phyloP scores from a whole-genome alignment of 2,329 filamentous ascomycete genomes.

The Periconia sp. region DNA sequence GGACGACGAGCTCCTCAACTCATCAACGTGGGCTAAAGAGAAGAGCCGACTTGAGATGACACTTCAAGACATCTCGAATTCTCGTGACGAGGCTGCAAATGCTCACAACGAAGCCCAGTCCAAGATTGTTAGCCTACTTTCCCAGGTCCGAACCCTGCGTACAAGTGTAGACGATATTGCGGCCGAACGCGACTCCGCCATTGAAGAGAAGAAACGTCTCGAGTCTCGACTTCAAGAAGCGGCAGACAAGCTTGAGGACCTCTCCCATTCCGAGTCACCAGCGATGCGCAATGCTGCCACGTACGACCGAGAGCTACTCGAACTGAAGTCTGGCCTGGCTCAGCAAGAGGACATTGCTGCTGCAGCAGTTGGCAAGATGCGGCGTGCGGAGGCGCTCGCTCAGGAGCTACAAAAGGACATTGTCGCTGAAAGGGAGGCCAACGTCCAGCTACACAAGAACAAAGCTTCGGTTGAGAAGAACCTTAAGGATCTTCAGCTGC shows the following conservation, averaged over 20 bases:
- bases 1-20: conserved; percentile 98
- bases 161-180: conserved; percentile 84
- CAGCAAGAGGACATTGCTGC: conserved; percentile 92
- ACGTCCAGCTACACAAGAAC: conserved; percentile 82
- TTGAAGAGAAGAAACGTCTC: conserved; percentile 88
- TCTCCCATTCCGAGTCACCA: conserved; percentile 83
- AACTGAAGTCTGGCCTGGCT: conserved; percentile 85
- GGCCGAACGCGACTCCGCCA: conserved; percentile 81
- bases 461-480: conserved; percentile 89
- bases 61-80: conserved; percentile 84
- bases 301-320: conserved; percentile 86
- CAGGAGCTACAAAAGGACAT: conserved; percentile 95
- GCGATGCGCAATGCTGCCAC: conserved; percentile 88
- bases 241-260: conserved; percentile 84
- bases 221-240: conserved; percentile 87
- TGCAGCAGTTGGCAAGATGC: conserved; percentile 96
- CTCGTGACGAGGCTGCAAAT: conserved; percentile 89
- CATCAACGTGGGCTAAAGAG: conserved; percentile 97
- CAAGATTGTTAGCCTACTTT: conserved; percentile 88
- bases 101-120: conserved; percentile 95
- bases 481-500: conserved; percentile 87
- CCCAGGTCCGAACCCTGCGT: conserved; percentile 84
- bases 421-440: conserved; percentile 80
- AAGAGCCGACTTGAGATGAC: conserved; percentile 91
- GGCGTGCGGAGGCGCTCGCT: conserved; percentile 84